phyloP scores from a whole-genome alignment of 805 yeast genomes.

The Myxozyma melibiosi region DNA sequence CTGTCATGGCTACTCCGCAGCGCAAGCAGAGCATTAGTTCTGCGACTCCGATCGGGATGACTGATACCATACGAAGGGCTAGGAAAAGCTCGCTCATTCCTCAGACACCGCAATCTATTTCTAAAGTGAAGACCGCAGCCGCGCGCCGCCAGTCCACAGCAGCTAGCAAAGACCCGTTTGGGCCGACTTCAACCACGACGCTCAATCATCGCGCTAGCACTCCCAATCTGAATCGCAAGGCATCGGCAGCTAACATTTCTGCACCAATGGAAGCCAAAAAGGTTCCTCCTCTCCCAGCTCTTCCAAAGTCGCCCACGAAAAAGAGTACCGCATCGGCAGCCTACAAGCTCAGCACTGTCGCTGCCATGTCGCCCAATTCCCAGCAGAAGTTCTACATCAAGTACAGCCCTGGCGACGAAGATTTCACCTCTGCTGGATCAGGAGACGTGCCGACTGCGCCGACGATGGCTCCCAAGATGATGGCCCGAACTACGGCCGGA shows the following conservation, averaged over 20 bases:
- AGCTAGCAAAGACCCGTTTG: slow-evolving; percentile 17
- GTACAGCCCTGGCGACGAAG: slow-evolving; percentile 11
- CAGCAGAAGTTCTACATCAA: slow-evolving; percentile 25
- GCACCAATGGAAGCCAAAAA: background rate
- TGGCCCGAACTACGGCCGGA: background rate
- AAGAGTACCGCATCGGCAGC: background rate
- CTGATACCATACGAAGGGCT: background rate
- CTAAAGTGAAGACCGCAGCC: background rate
- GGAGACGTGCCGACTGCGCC: background rate
- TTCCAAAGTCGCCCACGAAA: slow-evolving; percentile 1
- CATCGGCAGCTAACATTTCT: background rate
- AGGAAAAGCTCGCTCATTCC: slow-evolving; percentile 16
- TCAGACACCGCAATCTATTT: slow-evolving; percentile 8
- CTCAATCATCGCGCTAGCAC: slow-evolving; percentile 30
- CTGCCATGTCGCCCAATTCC: slow-evolving; percentile 17
- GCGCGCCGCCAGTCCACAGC: background rate
- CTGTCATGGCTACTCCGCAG: slow-evolving; percentile 5
- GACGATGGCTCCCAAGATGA: background rate
- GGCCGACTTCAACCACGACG: slow-evolving; percentile 10
- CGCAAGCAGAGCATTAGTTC: slow-evolving; percentile 4
- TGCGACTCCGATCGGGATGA: background rate
- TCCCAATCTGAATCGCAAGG: slow-evolving; percentile 20
- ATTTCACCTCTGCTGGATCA: background rate
- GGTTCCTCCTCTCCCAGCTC: slow-evolving; percentile 11
- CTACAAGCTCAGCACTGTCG: background rate